Base-by-base conservation (phyloP, 2,329 filamentous ascomycete genomes). In the Grosmannia serpens region DNA sequence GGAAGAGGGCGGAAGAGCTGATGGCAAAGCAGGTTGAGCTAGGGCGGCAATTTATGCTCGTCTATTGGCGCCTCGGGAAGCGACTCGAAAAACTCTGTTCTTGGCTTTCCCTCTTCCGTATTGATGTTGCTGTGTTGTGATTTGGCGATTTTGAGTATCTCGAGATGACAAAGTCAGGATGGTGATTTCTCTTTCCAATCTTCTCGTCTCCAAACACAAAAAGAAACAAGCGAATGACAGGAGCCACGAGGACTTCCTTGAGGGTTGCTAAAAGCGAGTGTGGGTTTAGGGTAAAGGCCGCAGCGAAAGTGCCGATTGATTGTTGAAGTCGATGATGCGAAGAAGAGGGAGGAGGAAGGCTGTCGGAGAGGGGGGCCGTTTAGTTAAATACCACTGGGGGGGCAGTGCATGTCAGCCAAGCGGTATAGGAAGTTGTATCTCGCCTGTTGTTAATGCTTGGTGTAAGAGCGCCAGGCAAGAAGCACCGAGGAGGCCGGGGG, bases 191-290 rank as follows among this genome's bases (percentile, higher is more conserved):
- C 29, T 50, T 49, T 41, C 35, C 49, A 6, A 22, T 51, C 51
- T 53, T 54, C 33, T 60, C 49, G 58, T 64, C 59, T 64, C 59
- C 62, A 47, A 67, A 67, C 67, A 70, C 72, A 72, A 73, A 76
- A 74, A 74, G 70, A 75, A 77, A 75, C 74, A 84, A 86, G 83
- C 83, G 83, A 86, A 82, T 84, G 83, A 85, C 82, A 84, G 83
- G 83, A 86, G 83, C 78, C 83, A 79, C 83, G 83, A 86, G 83
- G 83, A 83, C 82, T 85, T 85, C 83, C 83, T 83, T 71, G 69
- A 70, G 65, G 66, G 22, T 70, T 69, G 70, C 69, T 68, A 70
- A 73, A 76, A 78, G 77, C 76, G 77, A 80, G 73, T 71, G 77
- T 80, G 72, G 69, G 64, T 69, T 65, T 67, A 63, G 66, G 15